phyloP scores from a whole-genome alignment of 441 rosid species.

The Jatropha podagrica region DNA sequence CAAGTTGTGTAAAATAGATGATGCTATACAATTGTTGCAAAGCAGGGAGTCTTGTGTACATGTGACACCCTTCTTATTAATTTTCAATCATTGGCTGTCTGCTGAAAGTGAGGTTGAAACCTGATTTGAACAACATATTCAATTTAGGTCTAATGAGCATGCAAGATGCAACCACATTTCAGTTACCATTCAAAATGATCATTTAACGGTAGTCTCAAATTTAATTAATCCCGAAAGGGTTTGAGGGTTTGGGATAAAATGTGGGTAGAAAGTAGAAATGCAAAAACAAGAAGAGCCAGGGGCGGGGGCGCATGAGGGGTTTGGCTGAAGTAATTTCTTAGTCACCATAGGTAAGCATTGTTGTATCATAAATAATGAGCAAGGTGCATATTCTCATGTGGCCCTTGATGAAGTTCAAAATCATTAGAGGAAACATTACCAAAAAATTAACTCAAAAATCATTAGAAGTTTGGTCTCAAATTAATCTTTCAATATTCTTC shows the following conservation, averaged over 20 bases:
- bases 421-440: background rate
- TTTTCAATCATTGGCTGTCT: background rate
- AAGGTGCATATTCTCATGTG: background rate
- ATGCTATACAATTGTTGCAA: no score
- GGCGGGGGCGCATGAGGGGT: background rate
- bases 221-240: no score
- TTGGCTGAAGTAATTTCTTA: slow-evolving; percentile 1
- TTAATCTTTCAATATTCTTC: background rate
- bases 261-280: background rate
- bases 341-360: background rate
- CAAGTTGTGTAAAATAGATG: background rate
- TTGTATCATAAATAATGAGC: background rate
- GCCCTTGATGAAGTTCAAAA: slow-evolving; percentile 1
- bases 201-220: no score
- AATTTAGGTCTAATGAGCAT: background rate
- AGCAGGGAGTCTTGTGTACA: no score
- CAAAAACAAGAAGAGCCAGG: background rate
- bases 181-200: background rate
- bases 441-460: background rate
- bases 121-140: no score
- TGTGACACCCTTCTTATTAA: background rate
- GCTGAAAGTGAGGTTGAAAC: background rate
- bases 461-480: background rate
- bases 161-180: no score
- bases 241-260: background rate